Evolutionary conservation across 2,329 filamentous ascomycete species (phyloP), one percentile per base, ranked within the genome.

Genomic region (Furcasterigmium furcatum): DNA sequence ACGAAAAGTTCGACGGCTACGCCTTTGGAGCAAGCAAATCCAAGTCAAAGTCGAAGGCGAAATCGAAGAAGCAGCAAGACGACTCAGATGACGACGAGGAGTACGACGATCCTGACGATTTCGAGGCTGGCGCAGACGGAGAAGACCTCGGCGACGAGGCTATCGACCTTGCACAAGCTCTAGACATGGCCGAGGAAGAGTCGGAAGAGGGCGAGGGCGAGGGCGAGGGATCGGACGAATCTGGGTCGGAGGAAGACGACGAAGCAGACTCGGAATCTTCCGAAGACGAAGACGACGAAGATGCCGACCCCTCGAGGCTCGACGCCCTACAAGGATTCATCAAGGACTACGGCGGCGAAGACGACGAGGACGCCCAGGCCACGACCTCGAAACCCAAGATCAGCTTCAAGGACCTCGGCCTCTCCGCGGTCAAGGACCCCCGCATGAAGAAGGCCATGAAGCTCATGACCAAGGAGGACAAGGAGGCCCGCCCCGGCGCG

Each of bases 1-100:
- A 94, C 58, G 91, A 95, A 61, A 79, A 77, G 51, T 95, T 95
- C 53, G 82, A 90, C 52, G 88, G 83, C 10, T 95, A 85, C 57
- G 58, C 72, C 1, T 82, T 83, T 49, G 58, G 75, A 2, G 77
- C 76, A 10, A 74, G 70, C 56, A 67, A 65, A 41, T 52, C 64
- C 3, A 65, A 63, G 44, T 60, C 63, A 35, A 54, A 53, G 38
- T 68, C 65, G 52, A 56, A 58, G 48, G 69, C 63, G 42, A 55
- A 59, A 47, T n/a, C 39, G 9, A 41, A 41, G 25, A 22, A 36
- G 21, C 14, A 43, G n/a, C 19, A 55, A 50, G 46, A 58, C 48
- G 48, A 58, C 49, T 47, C 38, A 50, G 34, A 62, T 53, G 71
- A 75, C 54, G 61, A 76, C 19, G 77, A 80, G 53, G 69, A 67